Conservation (phyloP, 192 early-diverging fungal species). For the Spizellomyces punctatus region DNA sequence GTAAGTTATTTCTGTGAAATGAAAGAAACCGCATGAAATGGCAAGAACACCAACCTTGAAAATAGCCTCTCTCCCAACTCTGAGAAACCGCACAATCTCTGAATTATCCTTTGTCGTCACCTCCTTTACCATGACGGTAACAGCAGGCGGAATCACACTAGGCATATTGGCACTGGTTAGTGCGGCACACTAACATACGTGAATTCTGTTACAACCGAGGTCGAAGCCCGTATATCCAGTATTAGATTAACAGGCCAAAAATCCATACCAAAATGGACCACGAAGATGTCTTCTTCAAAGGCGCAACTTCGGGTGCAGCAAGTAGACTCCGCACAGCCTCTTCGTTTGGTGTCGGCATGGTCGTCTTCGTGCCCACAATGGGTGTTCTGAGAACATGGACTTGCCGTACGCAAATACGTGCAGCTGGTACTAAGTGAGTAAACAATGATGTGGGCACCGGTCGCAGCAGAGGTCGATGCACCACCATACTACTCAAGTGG, state of each 20-base stretch:
- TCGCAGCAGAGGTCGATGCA: too few relatives aligned
- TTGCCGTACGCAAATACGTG: too few relatives aligned
- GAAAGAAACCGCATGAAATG: background rate
- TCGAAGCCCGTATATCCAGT: too few relatives aligned
- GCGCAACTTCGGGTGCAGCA: too few relatives aligned
- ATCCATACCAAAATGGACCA: background rate
- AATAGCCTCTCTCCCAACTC: constrained; percentile 16
- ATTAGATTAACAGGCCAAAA: background rate
- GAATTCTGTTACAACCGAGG: too few relatives aligned
- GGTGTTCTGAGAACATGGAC: too few relatives aligned
- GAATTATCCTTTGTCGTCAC: background rate
- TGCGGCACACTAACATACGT: constrained; percentile 1
- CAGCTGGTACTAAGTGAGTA: too few relatives aligned
- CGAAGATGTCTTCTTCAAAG: background rate
- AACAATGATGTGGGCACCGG: too few relatives aligned
- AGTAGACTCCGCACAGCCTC: too few relatives aligned
- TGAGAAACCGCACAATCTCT: background rate
- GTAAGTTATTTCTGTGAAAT: background rate
- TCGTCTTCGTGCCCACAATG: too few relatives aligned
- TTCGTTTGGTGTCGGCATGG: too few relatives aligned
- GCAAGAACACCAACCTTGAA: constrained; percentile 4
- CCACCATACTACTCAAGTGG: too few relatives aligned
- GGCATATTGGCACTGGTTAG: constrained; percentile 13
- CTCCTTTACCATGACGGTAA: background rate
- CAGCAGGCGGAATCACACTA: background rate